Conservation (phyloP, 192 early-diverging fungal genomes). For the Entophlyctis helioformis region DNA sequence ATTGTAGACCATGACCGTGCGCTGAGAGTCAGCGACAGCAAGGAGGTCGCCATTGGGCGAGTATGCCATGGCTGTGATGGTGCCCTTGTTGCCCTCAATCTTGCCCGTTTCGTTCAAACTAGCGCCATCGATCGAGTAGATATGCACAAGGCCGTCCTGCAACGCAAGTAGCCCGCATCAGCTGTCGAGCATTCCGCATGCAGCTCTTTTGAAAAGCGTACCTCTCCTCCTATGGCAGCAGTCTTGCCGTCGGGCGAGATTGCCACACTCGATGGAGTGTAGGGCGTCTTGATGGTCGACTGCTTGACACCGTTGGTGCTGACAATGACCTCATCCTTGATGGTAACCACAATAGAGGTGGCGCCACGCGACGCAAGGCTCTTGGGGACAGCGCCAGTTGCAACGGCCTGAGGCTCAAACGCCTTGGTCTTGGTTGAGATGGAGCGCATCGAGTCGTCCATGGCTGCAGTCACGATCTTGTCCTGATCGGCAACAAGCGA, state of each 20-base stretch:
- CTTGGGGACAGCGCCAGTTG: constrained; percentile 41
- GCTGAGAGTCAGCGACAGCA: constrained; percentile 68
- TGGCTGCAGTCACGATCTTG: constrained; percentile 48
- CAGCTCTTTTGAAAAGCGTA: no score
- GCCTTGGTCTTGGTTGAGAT: constrained; percentile 2
- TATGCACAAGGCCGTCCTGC: constrained; percentile 51
- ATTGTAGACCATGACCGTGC: constrained; percentile 69
- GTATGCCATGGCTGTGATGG: constrained; percentile 69
- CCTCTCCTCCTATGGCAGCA: constrained; percentile 57
- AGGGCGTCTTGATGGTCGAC: constrained; percentile 19
- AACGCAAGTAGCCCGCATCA: no score
- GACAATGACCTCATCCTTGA: constrained; percentile 36
- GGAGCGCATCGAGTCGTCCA: constrained; percentile 59
- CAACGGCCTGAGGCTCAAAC: constrained; percentile 1
- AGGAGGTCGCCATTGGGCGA: constrained; percentile 61
- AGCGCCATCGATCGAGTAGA: constrained; percentile 43
- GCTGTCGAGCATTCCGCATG: no score
- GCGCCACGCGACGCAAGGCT: constrained; percentile 36
- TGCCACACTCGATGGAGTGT: constrained; percentile 37
- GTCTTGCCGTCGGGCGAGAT: constrained; percentile 34
- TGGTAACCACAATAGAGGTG: constrained; percentile 39
- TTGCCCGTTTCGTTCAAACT: constrained; percentile 9
- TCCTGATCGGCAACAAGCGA: constrained; percentile 32
- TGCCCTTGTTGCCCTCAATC: constrained; percentile 37
- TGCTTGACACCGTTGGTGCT: constrained; percentile 27